Percentiles rank a stretch among this genome's conserved stretches.
Evolutionary conservation across 352 stramenopile genomes (phyloP).

Genomic region (Globisporangium abappressorium): DNA sequence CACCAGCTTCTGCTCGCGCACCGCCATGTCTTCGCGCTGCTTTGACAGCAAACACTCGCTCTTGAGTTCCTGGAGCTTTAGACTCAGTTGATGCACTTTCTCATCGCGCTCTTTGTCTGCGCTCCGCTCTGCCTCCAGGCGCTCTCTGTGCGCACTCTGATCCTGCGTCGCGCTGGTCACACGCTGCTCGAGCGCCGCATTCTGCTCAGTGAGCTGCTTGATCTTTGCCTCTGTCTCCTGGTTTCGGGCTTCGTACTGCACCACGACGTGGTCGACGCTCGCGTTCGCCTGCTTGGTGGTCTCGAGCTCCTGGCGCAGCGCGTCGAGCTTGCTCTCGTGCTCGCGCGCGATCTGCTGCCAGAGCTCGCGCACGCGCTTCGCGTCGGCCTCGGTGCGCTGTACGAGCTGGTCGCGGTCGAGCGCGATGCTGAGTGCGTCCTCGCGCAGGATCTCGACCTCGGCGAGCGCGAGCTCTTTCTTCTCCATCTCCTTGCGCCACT

Average conservation of each 20-base stretch:
- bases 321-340: constrained; percentile 55
- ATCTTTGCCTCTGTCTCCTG: constrained; percentile 36
- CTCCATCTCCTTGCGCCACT: constrained; percentile 58
- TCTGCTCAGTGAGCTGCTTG: constrained; percentile 32
- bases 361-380: constrained; percentile 65
- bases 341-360: constrained; percentile 76
- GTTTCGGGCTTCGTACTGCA: constrained; percentile 27
- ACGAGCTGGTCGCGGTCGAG: constrained; percentile 59
- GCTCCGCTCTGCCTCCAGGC: constrained; percentile 35
- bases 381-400: constrained; percentile 66
- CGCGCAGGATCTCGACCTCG: constrained; percentile 45
- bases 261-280: constrained; percentile 20
- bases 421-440: constrained; percentile 41
- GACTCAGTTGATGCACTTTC: constrained; percentile 25
- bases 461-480: constrained; percentile 55
- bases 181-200: constrained; percentile 37
- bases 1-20: constrained; percentile 47
- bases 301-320: constrained; percentile 40
- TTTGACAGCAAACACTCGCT: constrained; percentile 37
- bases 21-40: constrained; percentile 43
- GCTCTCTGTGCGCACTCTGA: constrained; percentile 27
- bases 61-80: constrained; percentile 44
- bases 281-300: constrained; percentile 26
- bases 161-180: constrained; percentile 31
- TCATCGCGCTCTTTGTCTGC: constrained; percentile 33